Evolutionary conservation across 108 stramenopile genomes (phyloP), one percentile per base, ranked within the genome.

Genomic region (Cyclotella sp.): DNA sequence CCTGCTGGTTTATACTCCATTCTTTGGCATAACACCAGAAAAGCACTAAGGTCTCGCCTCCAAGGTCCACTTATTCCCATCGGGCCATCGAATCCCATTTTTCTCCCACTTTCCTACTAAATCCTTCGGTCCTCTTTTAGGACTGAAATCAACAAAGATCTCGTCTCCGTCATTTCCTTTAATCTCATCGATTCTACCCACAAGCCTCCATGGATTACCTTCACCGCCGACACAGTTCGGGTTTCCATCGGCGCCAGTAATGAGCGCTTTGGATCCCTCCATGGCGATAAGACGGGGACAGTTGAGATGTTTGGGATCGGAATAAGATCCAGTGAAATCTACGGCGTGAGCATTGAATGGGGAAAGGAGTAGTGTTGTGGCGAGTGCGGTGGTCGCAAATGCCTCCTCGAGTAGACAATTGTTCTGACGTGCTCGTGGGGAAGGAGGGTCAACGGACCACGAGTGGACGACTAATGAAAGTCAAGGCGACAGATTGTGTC

Each of bases 91-190:
- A 65, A 78, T 78, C 21, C 70, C 77, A 40, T 27, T 67, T 3
- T 4, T 39, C n/a, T 72, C 77, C 67, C 60, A 72, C 18, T 68
- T 63, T 13, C 85, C 88, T 58, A 73, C 63, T 11, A 84, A 49
- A 65, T 83, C 77, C 57, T 63, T 69, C 22, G 90, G 90, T 12
- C 90, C 90, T 24, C 90, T 87, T 53, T 88, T 85, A 68, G 86
- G 84, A 27, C 84, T 70, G 66, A 88, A 91, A 70, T 91, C 90
- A 4, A 91, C 78, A 19, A 66, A 67, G 28, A 86, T 85, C 65
- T 66, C 65, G 6, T 66, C 15, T 19, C 28, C 27, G 45, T 81
- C 72, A 30, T 74, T 83, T 12, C 28, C 58, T 27, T 16, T 26
- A 3, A 2, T 29, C 26, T 26, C 28, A 61, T 77, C 57, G 4